Evolutionary conservation across 306 rosid species (phyloP).

Genomic region (Prunus kanzakura): DNA sequence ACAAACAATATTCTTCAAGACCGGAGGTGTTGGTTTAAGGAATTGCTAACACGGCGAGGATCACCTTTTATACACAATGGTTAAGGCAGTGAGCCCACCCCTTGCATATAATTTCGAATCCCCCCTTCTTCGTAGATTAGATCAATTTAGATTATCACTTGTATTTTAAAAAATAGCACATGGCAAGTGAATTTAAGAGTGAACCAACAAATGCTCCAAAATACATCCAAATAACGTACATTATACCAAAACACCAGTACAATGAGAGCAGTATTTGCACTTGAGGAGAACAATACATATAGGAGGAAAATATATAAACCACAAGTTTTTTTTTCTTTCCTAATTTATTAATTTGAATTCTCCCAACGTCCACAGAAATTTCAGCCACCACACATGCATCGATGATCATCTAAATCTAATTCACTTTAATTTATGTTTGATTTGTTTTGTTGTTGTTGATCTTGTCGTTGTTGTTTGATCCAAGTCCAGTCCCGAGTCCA

Average conservation of each 20-base stretch:
- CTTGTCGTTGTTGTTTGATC: conserved; percentile 20
- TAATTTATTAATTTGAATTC: neutral
- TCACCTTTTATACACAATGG: too few species aligned
- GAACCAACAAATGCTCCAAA: too few species aligned
- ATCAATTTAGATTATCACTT: too few species aligned
- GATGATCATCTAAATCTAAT: neutral
- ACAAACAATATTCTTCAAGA: too few species aligned
- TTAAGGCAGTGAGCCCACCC: too few species aligned
- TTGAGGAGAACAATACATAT: neutral
- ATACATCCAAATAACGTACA: neutral
- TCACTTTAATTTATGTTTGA: neutral
- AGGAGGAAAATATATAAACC: neutral
- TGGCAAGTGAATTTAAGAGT: too few species aligned
- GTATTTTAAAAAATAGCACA: too few species aligned
- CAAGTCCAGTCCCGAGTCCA: conserved; percentile 20
- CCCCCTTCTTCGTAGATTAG: too few species aligned
- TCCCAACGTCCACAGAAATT: neutral
- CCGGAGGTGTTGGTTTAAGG: too few species aligned
- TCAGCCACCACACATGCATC: neutral
- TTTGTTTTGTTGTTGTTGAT: conserved; percentile 7
- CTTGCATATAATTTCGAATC: too few species aligned
- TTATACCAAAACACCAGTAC: neutral
- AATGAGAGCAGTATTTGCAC: neutral
- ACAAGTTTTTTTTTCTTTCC: neutral
- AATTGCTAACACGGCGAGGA: too few species aligned